Evolutionary conservation across 2,329 filamentous ascomycete genomes (phyloP).

Genomic region (Zymoseptoria tritici): DNA sequence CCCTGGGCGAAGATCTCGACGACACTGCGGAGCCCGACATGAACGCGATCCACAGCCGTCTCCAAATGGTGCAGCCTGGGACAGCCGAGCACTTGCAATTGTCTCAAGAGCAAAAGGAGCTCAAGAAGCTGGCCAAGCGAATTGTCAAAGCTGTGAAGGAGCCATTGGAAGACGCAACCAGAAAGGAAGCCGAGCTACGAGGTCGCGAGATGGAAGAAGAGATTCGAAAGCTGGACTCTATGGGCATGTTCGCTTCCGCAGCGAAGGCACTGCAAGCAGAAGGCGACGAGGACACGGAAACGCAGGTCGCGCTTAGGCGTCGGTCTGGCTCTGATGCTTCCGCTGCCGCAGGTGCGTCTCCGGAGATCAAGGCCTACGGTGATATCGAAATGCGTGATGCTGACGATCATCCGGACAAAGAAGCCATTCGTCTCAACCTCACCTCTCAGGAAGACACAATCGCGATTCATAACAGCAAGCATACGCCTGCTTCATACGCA

Average conservation of each 20-base stretch:
- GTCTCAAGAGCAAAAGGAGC: conserved; percentile 64
- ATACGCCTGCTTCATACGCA: conserved; percentile 18
- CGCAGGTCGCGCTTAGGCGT: conserved; percentile 8
- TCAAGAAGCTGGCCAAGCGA: conserved; percentile 77
- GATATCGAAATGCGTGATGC: conserved; percentile 26
- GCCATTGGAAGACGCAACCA: conserved; percentile 65
- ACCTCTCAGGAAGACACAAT: conserved; percentile 15
- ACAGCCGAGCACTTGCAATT: conserved; percentile 36
- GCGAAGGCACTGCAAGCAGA: conserved; percentile 43
- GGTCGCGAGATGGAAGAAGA: conserved; percentile 63
- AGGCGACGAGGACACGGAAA: conserved; percentile 33
- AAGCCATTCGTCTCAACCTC: conserved; percentile 17
- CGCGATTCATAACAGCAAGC: conserved; percentile 11
- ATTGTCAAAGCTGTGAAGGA: conserved; percentile 80
- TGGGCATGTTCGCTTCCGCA: conserved; percentile 47
- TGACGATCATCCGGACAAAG: conserved; percentile 24
- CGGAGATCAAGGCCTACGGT: conserved; percentile 16
- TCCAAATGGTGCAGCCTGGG: conserved; percentile 29
- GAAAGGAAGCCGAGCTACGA: conserved; percentile 73
- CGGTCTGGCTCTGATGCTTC: conserved; percentile 32
- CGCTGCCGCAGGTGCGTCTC: conserved; percentile 32
- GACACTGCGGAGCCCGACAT: conserved; percentile 23
- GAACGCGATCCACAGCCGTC: conserved; percentile 35
- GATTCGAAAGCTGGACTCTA: conserved; percentile 63
- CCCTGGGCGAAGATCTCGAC: conserved; percentile 35